Percentiles rank a stretch among this genome's conserved stretches.
phyloP scores from a whole-genome alignment of 2,329 filamentous ascomycete species.

The Endocalyx cinctus region DNA sequence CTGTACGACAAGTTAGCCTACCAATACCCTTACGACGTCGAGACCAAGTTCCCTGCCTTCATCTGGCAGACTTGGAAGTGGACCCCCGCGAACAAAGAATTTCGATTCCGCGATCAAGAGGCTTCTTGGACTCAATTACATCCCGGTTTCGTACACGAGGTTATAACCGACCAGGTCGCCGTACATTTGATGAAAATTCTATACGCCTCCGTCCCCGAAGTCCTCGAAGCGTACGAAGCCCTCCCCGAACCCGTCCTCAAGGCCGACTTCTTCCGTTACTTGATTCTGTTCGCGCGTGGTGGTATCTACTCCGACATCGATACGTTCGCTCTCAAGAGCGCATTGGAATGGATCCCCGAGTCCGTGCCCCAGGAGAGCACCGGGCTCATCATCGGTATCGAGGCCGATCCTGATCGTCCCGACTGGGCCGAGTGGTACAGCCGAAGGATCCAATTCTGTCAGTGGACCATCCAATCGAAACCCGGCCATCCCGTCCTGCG shows the following conservation, averaged over 20 bases:
- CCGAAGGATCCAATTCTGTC: conserved; percentile 93
- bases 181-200: conserved; percentile 77
- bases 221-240: conserved; percentile 70
- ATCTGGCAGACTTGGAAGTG: conserved; percentile 99
- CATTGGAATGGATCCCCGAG: conserved; percentile 80
- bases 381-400: conserved; percentile 88
- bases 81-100: conserved; percentile 71
- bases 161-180: conserved; percentile 88
- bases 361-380: conserved; percentile 72
- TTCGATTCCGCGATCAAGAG: conserved; percentile 77
- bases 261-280: conserved; percentile 74
- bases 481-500: conserved; percentile 88
- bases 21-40: conserved; percentile 88
- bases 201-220: conserved; percentile 76
- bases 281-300: conserved; percentile 58
- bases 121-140: conserved; percentile 85
- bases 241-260: conserved; percentile 72
- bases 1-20: conserved; percentile 80
- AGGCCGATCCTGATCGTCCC: conserved; percentile 86
- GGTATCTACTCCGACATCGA: conserved; percentile 87
- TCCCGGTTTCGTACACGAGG: conserved; percentile 90
- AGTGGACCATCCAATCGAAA: conserved; percentile 98
- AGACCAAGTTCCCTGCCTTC: conserved; percentile 88
- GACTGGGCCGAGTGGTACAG: conserved; percentile 98
- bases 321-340: conserved; percentile 77